Evolutionary conservation across 331 rosid species (phyloP).

Genomic region (Quercus phellos): DNA sequence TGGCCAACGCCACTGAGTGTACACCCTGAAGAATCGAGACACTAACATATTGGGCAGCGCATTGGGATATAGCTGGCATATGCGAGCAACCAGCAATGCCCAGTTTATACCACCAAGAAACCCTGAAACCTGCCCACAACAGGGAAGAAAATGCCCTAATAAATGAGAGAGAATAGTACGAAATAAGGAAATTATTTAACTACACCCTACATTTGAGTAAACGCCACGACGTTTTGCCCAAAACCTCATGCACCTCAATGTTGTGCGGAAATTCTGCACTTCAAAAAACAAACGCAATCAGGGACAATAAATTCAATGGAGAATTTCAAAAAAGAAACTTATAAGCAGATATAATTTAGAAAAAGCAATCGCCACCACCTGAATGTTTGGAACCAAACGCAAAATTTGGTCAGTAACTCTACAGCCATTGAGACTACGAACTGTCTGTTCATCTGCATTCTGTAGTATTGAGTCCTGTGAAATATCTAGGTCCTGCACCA

Average conservation of each 20-base stretch:
- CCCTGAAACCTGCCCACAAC: constrained; percentile 73
- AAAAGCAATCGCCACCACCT: constrained; percentile 41
- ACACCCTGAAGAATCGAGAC: constrained; percentile 93
- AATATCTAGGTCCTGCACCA: constrained; percentile 76
- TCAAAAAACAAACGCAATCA: constrained; percentile 26
- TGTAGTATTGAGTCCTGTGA: constrained; percentile 90
- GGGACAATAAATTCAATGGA: constrained; percentile 13
- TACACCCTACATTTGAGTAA: constrained; percentile 80
- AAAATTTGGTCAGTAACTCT: constrained; percentile 91
- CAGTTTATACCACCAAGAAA: constrained; percentile 97
- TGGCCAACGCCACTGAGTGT: constrained; percentile 97
- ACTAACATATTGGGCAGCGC: constrained; percentile 92
- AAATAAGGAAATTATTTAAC: neutral
- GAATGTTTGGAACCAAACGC: constrained; percentile 93
- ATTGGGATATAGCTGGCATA: constrained; percentile 96
- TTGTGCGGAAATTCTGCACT: constrained; percentile 84
- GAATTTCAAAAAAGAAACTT: neutral
- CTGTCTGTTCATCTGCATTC: constrained; percentile 90
- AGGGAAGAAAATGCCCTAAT: constrained; percentile 18
- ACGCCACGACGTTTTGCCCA: constrained; percentile 99
- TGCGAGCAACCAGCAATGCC: constrained; percentile 98
- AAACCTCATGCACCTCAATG: constrained; percentile 87
- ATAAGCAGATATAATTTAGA: neutral
- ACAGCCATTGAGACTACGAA: constrained; percentile 95
- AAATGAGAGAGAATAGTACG: constrained; percentile 17